Evolutionary conservation across 306 rosid genomes (phyloP), one percentile per base, ranked within the genome.

Genomic region (Lupinus albus): DNA sequence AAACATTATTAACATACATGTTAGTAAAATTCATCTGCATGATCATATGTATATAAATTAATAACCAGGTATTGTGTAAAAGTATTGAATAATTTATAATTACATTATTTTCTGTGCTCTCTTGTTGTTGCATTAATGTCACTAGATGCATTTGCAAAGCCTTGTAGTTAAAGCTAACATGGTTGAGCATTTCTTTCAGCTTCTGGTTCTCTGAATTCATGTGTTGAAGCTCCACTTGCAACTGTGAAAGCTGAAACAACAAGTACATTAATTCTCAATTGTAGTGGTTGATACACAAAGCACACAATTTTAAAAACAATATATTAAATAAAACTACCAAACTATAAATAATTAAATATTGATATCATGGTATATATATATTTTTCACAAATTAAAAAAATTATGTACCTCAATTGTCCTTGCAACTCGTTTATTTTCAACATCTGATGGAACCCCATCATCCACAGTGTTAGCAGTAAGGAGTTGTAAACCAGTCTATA

Each of bases 401-500:
- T 2, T 41, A 53, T n/a, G 11, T 73, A 93, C 99, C 99, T 88
- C 95, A 16, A 62, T 72, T 25, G 61, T 77, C 59, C 82, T 93
- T 62, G 30, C 30, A 25, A 84, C 76, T 76, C 86, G 79, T 67
- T 80, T 89, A 50, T 80, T 76, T 50, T 86, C 86, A 11, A 63
- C 81, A 63, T 93, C 89, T 0, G 97, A 83, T 30, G 97, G 86
- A 73, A 84, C 61, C 12, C 92, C 99, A 70, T 94, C 97, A 52
- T 88, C 96, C 9, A 94, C 86, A 0, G 88, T 81, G 61, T 94
- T 88, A 1, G 87, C 95, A 51, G 89, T 91, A 15, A 86, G 84
- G 59, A 94, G 97, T 63, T 82, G 96, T 42, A 94, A 70, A 25
- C 96, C 91, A 30, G 95, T 94, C 99, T 93, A 76, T 3, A 67